Conservation (phyloP, 257 asterid genomes). For the Eustoma russellianum region DNA sequence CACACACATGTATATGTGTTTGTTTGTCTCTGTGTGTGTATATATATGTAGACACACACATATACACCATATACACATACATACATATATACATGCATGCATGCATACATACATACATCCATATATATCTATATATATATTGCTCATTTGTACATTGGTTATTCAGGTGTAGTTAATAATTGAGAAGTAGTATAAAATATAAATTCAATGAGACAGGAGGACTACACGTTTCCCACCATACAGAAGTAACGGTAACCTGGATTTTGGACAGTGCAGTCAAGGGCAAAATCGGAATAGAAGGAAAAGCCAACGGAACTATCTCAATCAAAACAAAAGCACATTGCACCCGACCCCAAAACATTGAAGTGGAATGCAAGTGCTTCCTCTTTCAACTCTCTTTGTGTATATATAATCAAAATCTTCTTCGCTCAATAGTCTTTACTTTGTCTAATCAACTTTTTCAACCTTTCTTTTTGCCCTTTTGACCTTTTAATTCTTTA, state of each 20-base stretch:
- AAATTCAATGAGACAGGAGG: conserved; percentile 11
- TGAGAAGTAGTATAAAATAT: background rate
- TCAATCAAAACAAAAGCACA: conserved; percentile 14
- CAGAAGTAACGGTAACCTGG: conserved; percentile 73
- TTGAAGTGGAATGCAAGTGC: conserved; percentile 21
- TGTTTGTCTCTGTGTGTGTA: too few relatives aligned
- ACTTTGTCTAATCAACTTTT: conserved; percentile 26
- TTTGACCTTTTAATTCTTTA: conserved; percentile 22
- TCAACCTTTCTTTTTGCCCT: conserved; percentile 23
- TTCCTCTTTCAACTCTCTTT: conserved; percentile 15
- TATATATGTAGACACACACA: too few relatives aligned
- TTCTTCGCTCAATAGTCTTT: conserved; percentile 17
- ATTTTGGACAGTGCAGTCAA: conserved; percentile 53
- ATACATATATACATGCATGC: too few relatives aligned
- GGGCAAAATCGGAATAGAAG: conserved; percentile 44
- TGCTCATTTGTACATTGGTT: too few relatives aligned
- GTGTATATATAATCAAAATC: conserved; percentile 31
- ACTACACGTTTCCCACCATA: conserved; percentile 28
- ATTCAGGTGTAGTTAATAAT: too few relatives aligned
- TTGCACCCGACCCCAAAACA: conserved; percentile 2
- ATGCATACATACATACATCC: too few relatives aligned
- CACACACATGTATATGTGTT: too few relatives aligned
- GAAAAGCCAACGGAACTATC: conserved; percentile 34
- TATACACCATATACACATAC: too few relatives aligned
- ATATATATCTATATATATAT: too few relatives aligned